Base-by-base conservation (phyloP, 441 rosid genomes). In the Gossypium armourianum region DNA sequence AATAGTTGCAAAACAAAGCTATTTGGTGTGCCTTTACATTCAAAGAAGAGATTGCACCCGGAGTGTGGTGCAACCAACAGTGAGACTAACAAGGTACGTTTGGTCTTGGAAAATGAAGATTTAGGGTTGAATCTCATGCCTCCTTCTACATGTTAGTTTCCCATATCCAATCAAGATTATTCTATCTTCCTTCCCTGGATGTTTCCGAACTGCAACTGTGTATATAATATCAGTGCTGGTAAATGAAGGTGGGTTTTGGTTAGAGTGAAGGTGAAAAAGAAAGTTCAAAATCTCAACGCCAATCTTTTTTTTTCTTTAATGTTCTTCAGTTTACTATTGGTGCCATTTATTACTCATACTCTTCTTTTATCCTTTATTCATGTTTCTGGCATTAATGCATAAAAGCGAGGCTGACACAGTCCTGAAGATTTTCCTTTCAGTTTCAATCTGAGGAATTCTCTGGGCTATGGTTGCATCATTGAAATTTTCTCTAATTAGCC, bases 51-150 rank as follows among this genome's bases (percentile, higher is more conserved):
- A 76, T 68, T 83, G 76, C 90, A 88, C 77, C 78, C 87, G 0
- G 87, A 85, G 19, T 69, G 79, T 62, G 64, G 40, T 73, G 71
- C 67, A 1, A 76, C 76, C 43, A 76, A 68, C 21, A 71, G 72
- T 71, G 91, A 86, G 83, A 78, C 74, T 19, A 83, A 75, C 73
- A 88, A 87, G 83, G 77, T 92, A 61, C 81, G 94, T 56, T 78
- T 90, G 74, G 83, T 85, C 61, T 78, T 80, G 83, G 90, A 88
- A 36, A 86, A 88, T 49, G 84, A 89, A 74, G 98, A 91, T 70
- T 83, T 93, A 74, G 90, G 88, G 72, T 78, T 93, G 83, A 88
- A 91, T 82, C 92, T 93, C 62, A 91, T 89, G 97, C 88, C 89
- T 70, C 81, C 96, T 29, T n/a, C 17, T 50, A 68, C 86, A 72